Percentiles rank a stretch among this genome's conserved stretches.
Conservation (phyloP, 2,329 filamentous ascomycete genomes). For the Fusarium phyllophilum region DNA sequence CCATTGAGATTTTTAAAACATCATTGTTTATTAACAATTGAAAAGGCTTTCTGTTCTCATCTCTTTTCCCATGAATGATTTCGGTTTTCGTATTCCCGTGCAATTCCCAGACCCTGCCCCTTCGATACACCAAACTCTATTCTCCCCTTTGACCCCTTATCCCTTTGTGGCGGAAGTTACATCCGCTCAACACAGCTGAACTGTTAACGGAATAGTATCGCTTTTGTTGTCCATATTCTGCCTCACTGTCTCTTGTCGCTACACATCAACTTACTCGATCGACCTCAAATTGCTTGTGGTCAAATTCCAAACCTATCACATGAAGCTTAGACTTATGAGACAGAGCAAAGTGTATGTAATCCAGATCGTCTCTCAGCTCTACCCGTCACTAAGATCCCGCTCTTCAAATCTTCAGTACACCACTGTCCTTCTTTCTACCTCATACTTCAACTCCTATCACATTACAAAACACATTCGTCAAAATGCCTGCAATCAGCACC, state of each 20-base stretch:
- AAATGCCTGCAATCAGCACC: background rate
- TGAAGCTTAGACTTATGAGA: no score
- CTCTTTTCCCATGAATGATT: background rate
- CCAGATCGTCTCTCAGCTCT: background rate
- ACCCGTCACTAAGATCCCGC: no score
- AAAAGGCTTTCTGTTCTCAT: background rate
- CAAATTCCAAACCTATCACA: background rate
- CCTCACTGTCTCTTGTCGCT: background rate
- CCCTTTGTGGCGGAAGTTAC: background rate
- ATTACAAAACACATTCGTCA: accelerated
- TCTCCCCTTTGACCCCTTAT: background rate
- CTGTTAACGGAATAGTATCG: accelerated
- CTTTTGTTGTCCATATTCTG: background rate
- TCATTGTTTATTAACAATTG: background rate
- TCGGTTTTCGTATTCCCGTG: accelerated
- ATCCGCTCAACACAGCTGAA: background rate
- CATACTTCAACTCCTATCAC: accelerated
- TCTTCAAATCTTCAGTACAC: background rate
- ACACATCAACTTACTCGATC: background rate
- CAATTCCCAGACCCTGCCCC: background rate
- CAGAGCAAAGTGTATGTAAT: background rate
- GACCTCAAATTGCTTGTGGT: background rate
- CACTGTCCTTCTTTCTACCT: background rate
- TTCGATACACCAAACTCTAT: background rate
- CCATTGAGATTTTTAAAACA: accelerated